Evolutionary conservation across 176 grass and related monocot genomes (phyloP).

Genomic region (Lolium perenne): DNA sequence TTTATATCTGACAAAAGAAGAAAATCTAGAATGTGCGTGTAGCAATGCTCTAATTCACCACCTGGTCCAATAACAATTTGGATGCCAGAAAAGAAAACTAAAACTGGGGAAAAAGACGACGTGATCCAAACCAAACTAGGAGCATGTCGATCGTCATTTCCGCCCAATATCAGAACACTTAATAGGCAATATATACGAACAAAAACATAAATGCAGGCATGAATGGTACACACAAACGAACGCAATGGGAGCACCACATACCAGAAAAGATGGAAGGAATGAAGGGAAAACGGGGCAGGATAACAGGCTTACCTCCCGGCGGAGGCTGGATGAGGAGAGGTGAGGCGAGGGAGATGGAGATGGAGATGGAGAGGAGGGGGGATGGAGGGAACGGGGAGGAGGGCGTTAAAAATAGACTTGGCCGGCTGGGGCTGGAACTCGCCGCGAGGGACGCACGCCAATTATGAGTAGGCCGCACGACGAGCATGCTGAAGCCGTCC

Average conservation of each 20-base stretch:
- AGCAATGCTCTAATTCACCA: neutral
- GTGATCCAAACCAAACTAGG: neutral
- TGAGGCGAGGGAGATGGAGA: neutral
- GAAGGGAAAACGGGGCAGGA: neutral
- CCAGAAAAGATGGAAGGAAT: neutral
- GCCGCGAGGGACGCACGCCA: conserved; percentile 32
- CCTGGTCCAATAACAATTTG: too few species aligned
- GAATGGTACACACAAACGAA: neutral
- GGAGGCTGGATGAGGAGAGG: conserved; percentile 35
- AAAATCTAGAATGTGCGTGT: neutral
- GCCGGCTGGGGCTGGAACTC: neutral
- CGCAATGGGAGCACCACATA: neutral
- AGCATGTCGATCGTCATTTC: neutral
- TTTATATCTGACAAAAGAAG: neutral
- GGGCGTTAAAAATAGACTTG: conserved; percentile 25
- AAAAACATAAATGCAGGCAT: neutral
- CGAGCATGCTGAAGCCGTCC: neutral
- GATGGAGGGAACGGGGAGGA: neutral
- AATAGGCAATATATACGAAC: neutral
- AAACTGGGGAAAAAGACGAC: neutral
- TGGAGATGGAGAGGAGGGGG: neutral
- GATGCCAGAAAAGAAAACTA: neutral
- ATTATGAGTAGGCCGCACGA: conserved; percentile 39
- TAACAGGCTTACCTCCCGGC: conserved; percentile 39
- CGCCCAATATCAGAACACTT: neutral